Base-by-base conservation (phyloP, 345 rosid species). In the Rhodamnia rubescens region DNA sequence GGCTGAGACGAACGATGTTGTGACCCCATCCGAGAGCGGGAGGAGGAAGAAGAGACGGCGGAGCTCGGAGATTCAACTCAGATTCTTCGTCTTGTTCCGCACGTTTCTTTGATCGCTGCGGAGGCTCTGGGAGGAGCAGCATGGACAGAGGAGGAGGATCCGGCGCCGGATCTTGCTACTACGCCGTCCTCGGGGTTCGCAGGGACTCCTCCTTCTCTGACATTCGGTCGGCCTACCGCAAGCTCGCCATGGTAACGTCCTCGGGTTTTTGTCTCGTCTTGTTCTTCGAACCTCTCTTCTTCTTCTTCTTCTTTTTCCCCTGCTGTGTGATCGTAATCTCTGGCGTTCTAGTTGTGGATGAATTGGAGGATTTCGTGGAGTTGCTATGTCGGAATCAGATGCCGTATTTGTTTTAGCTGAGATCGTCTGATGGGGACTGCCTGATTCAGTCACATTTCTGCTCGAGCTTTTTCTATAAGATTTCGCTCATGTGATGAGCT, bases 161-260 rank as follows among this genome's bases (percentile, higher is more conserved):
- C 80, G 89, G 87, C 88, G 95, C 92, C 90, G 94, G 95, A 87
- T 89, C 87, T 53, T 91, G 91, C 86, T 96, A 92, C 87, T 96
- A 96, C 92, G 84, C 90, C 18, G 90, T 95, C 64, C 99, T 96
- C 20, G 98, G 98, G 55, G 90, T 96, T 90, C 96, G 94, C 83
- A 91, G 89, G 85, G 96, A 94, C 55, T 94, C 97, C 88, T 94
- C 99, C 88, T 92, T 83, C 95, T 92, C 96, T 64, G 99, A 96
- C 83, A 84, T 96, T 27, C 96, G 96, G 22, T 24, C 95, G 69
- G 96, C 99, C 26, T 96, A 96, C 82, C 96, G 98, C 32, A 94
- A 94, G 84, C 98, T 96, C 51, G 98, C 99, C 78, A 89, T 95
- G 99, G 98, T 95, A 91, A 85, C 22, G 32, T 15, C 5, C 40